These are phyloP conservation scores for Alternaria dauci DNA, from an alignment of 2,329 filamentous ascomycete genomes.

Conservation along the genomic window DNA sequence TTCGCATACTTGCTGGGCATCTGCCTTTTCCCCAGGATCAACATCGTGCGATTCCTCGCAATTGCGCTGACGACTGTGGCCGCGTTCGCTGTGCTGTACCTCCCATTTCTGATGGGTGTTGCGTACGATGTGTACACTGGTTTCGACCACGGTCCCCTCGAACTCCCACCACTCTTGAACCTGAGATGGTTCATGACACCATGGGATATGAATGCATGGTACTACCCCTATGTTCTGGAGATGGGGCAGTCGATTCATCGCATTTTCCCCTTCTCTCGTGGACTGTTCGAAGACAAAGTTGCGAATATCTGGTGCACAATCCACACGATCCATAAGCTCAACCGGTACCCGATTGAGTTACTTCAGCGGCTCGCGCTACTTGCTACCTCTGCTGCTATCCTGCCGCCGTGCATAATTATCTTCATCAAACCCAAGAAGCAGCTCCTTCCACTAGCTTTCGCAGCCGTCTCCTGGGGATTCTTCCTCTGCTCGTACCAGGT, in stretches of 20 bases:
- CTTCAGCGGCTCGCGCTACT: slow-evolving; percentile 79
- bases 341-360: slow-evolving; percentile 72
- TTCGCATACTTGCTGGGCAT: slow-evolving; percentile 91
- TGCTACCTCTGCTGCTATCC: slow-evolving; percentile 77
- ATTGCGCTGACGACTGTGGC: slow-evolving; percentile 77
- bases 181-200: slow-evolving; percentile 47
- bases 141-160: slow-evolving; percentile 57
- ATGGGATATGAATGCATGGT: slow-evolving; percentile 69
- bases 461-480: slow-evolving; percentile 92
- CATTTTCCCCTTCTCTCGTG: slow-evolving; percentile 95
- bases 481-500: slow-evolving; percentile 98
- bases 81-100: slow-evolving; percentile 77
- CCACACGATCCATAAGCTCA: slow-evolving; percentile 88
- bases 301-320: slow-evolving; percentile 97
- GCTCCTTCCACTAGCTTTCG: slow-evolving; percentile 80
- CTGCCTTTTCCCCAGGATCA: slow-evolving; percentile 79
- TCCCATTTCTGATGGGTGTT: slow-evolving; percentile 77
- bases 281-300: slow-evolving; percentile 97
- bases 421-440: slow-evolving; percentile 80
- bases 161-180: slow-evolving; percentile 12
- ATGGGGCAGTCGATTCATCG: slow-evolving; percentile 84
- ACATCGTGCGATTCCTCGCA: slow-evolving; percentile 71
- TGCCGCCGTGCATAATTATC: slow-evolving; percentile 80
- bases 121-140: slow-evolving; percentile 72
- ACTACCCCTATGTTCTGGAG: slow-evolving; percentile 80